Evolutionary conservation across 805 yeast genomes (phyloP).

Genomic region (Torulaspora microellipsoides): DNA sequence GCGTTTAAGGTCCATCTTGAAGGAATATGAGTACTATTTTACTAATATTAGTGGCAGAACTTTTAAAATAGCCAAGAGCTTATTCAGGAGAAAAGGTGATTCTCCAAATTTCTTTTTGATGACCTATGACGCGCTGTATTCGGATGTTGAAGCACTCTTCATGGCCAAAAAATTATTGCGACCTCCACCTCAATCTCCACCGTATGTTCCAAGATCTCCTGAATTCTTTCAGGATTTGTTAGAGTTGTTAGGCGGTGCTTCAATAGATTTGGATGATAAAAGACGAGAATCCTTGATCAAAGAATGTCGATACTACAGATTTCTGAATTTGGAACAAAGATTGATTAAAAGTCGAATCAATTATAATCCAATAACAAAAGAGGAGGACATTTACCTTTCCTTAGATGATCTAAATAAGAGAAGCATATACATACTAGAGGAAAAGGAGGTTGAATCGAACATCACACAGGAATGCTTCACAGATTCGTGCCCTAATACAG

Average conservation of each 20-base stretch:
- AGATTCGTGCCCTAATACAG: not conserved
- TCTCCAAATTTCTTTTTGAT: constrained; percentile 72
- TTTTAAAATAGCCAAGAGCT: constrained; percentile 53
- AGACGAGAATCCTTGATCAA: constrained; percentile 54
- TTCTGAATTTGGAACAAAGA: constrained; percentile 68
- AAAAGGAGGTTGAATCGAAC: not conserved
- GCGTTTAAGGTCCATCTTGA: constrained; percentile 45
- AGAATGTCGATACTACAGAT: constrained; percentile 76
- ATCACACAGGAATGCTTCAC: not conserved
- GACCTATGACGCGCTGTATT: constrained; percentile 48
- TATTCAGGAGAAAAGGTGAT: constrained; percentile 61
- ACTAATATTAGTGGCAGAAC: constrained; percentile 54
- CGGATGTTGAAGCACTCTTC: constrained; percentile 44
- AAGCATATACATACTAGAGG: constrained; percentile 28
- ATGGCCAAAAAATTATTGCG: constrained; percentile 46
- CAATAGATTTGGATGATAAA: constrained; percentile 45
- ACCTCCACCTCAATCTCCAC: constrained; percentile 73
- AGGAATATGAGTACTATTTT: constrained; percentile 50
- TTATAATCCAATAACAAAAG: constrained; percentile 46
- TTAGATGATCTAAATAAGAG: constrained; percentile 43
- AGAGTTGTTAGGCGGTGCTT: constrained; percentile 51
- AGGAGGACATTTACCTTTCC: constrained; percentile 55
- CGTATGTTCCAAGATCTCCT: constrained; percentile 49
- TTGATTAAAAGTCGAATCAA: constrained; percentile 49
- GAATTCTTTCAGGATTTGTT: constrained; percentile 52